Base-by-base conservation (phyloP, 2,329 filamentous ascomycete species). In the Fusarium veterinarium region DNA sequence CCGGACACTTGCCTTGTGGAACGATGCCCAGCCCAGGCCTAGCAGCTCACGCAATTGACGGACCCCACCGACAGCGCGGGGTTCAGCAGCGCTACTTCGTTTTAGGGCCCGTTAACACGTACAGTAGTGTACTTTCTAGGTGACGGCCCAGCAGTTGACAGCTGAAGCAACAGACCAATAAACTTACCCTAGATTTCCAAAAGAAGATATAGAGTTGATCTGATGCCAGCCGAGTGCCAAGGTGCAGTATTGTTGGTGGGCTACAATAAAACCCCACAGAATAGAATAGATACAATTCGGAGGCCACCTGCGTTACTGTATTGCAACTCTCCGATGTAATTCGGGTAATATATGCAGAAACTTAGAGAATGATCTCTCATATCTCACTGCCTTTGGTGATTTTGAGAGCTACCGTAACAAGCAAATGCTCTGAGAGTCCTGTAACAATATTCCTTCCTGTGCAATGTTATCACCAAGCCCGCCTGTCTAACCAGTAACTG, bases 11-110 rank as follows among this genome's bases (percentile, higher is more conserved):
- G 48, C 69, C 46, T 63, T 48, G 56, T 76, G 72, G 72, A 61
- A 74, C 74, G 45, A 71, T 64, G 40, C 53, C n/a, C 19, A 57
- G 53, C 53, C n/a, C 14, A 48, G 53, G 40, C 17, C 33, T 35
- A 30, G 53, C n/a, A 19, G 67, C 69, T 62, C 49, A 57, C 33
- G 40, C 40, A 57, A 44, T 49, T 57, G 61, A 48, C 52, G 58
- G 30, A 35, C 31, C 51, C 62, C 42, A 45, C 53, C 40, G 40
- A 57, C 68, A 75, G 64, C 75, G 75, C 76, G 75, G 75, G 75
- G 74, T 77, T 72, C 64, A 55, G 63, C 57, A 62, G 66, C 74
- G 62, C 74, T 72, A 75, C 60, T 57, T 68, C 60, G 53, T 48
- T 33, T 56, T 70, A 72, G 69, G 33, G 41, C 37, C 69, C 46